A percentile compares a stretch with the other conserved stretches of the same genome.
Conservation (phyloP, 768 basidiomycete genomes). For the Trametes cubensis region DNA sequence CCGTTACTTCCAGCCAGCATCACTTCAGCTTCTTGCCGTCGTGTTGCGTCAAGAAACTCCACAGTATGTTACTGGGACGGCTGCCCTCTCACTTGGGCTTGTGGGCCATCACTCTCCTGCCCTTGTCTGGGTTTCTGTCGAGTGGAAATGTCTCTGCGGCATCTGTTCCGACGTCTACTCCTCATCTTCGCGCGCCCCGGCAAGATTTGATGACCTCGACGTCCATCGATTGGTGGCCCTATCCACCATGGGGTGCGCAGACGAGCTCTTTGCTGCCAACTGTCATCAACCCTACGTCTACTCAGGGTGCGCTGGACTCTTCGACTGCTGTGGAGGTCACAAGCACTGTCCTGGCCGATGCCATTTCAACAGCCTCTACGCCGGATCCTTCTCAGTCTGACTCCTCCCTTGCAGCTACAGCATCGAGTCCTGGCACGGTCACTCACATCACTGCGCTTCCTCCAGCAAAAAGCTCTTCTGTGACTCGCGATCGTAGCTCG, state of each 20-base stretch:
- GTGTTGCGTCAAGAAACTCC: too few relatives aligned
- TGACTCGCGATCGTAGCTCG: neutral
- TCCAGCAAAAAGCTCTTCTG: slow-evolving; percentile 25
- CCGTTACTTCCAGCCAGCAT: too few relatives aligned
- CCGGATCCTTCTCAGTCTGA: too few relatives aligned
- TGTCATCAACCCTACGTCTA: neutral
- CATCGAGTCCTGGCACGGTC: slow-evolving; percentile 12
- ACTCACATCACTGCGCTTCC: slow-evolving; percentile 33
- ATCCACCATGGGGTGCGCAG: slow-evolving; percentile 31
- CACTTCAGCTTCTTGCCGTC: too few relatives aligned
- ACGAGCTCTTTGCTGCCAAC: neutral
- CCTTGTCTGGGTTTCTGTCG: neutral
- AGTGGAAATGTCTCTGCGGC: neutral
- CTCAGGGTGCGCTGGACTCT: neutral
- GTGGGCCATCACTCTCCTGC: neutral
- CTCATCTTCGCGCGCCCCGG: neutral
- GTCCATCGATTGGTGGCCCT: slow-evolving; percentile 40
- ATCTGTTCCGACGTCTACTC: neutral
- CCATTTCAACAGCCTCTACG: neutral
- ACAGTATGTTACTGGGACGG: too few relatives aligned
- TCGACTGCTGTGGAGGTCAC: neutral
- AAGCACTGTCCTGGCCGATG: neutral
- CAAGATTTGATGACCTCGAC: slow-evolving; percentile 16
- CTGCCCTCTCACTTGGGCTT: neutral
- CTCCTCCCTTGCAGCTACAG: neutral